phyloP scores from a whole-genome alignment of 257 asterid genomes.

The Nicotiana paniculata region DNA sequence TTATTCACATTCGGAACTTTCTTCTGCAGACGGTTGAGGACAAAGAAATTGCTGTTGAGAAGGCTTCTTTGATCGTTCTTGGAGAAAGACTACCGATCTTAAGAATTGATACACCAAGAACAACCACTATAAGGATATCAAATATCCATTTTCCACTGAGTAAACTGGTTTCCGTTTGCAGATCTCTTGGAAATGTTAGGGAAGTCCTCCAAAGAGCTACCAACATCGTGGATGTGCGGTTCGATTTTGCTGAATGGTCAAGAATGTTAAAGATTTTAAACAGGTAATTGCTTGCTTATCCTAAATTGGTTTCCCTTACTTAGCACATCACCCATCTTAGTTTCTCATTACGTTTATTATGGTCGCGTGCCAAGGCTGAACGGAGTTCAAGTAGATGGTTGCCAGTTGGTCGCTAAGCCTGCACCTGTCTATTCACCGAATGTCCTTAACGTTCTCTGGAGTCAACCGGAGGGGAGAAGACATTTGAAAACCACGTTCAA shows the following conservation, averaged over 20 bases:
- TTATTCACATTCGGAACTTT: constrained; percentile 7
- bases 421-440: constrained; percentile 47
- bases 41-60: constrained; percentile 51
- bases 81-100: constrained; percentile 38
- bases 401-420: constrained; percentile 40
- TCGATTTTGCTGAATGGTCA: constrained; percentile 51
- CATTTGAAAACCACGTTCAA: constrained; percentile 25
- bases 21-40: constrained; percentile 45
- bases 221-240: constrained; percentile 27
- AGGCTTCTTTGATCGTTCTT: constrained; percentile 32
- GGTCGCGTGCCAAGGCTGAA: constrained; percentile 31
- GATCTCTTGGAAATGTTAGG: constrained; percentile 26
- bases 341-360: constrained; percentile 12
- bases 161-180: constrained; percentile 10
- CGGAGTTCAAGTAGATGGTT: constrained; percentile 26
- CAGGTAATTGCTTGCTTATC: constrained; percentile 29
- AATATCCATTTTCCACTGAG: not conserved
- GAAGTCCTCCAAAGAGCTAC: fast-evolving
- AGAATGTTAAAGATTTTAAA: constrained; percentile 54
- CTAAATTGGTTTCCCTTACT: not conserved
- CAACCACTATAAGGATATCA: constrained; percentile 46
- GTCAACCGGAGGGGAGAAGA: constrained; percentile 39
- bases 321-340: not conserved
- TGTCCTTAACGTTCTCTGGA: constrained; percentile 44
- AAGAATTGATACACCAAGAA: constrained; percentile 59